Conservation (phyloP, 176 grass and related monocot species). For the Raddia guianensis region DNA sequence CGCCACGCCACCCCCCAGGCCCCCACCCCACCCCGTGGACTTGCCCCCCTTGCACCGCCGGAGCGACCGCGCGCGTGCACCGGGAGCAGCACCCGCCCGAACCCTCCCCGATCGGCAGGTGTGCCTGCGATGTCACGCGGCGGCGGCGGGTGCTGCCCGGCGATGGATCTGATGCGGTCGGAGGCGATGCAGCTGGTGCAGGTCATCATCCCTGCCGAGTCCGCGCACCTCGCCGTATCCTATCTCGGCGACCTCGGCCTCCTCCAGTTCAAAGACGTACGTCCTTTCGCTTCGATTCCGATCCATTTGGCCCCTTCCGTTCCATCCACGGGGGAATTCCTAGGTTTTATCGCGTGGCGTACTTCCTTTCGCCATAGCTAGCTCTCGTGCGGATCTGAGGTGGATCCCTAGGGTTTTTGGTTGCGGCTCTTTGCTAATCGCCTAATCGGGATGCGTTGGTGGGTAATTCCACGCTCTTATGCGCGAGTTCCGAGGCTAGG, state of each 20-base stretch:
- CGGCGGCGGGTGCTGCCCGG: conserved; percentile 65
- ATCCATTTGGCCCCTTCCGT: neutral
- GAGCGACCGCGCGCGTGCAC: neutral
- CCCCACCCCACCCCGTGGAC: no score
- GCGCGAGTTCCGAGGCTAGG: neutral
- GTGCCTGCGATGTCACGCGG: conserved; percentile 27
- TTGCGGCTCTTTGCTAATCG: neutral
- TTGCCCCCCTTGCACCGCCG: no score
- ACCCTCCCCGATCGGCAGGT: neutral
- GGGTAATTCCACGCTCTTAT: neutral
- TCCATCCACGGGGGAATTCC: conserved; percentile 4
- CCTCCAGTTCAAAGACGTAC: conserved; percentile 97
- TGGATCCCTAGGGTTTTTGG: neutral
- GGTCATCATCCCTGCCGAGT: conserved; percentile 91
- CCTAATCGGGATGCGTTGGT: neutral
- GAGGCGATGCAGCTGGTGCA: conserved; percentile 98
- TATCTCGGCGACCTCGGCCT: conserved; percentile 94
- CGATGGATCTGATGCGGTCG: conserved; percentile 98
- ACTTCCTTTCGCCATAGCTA: neutral
- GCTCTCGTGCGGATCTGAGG: neutral
- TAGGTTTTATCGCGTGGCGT: neutral
- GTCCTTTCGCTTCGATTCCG: neutral
- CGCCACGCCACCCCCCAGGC: neutral
- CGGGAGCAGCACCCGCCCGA: neutral
- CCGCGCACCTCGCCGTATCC: conserved; percentile 70